phyloP scores from a whole-genome alignment of 768 basidiomycete genomes.

The Termitomyces sp. region DNA sequence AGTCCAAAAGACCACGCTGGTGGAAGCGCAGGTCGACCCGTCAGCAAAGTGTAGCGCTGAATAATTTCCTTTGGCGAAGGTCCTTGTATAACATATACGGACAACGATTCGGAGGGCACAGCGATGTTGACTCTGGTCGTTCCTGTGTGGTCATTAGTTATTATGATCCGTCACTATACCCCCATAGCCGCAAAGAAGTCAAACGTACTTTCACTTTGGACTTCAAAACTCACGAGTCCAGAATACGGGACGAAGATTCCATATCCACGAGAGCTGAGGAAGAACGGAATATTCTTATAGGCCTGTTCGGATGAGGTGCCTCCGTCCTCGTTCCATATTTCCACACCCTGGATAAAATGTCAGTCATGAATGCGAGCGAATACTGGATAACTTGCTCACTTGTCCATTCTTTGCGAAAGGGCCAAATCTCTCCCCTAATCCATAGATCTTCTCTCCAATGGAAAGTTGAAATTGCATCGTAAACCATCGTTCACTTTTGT shows the following conservation, averaged over 20 bases:
- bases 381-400: conserved; percentile 13
- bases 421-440: conserved; percentile 41
- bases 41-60: conserved; percentile 33
- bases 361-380: neutral
- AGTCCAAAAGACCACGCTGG: conserved; percentile 50
- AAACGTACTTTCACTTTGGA: conserved; percentile 39
- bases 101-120: conserved; percentile 38
- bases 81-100: conserved; percentile 43
- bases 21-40: conserved; percentile 42
- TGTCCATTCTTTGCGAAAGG: conserved; percentile 32
- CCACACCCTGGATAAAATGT: conserved; percentile 23
- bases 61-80: conserved; percentile 30
- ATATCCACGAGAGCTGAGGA: conserved; percentile 40
- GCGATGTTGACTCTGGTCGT: conserved; percentile 31
- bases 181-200: conserved; percentile 13
- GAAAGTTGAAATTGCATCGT: conserved; percentile 37
- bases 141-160: conserved; percentile 11
- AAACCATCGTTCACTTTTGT: conserved; percentile 25
- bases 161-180: neutral
- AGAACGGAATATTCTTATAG: conserved; percentile 38
- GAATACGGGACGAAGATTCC: conserved; percentile 46
- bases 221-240: conserved; percentile 47
- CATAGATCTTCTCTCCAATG: conserved; percentile 34
- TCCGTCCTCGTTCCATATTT: conserved; percentile 38
- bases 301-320: conserved; percentile 38